Evolutionary conservation across 129 eudicot species (phyloP).

Genomic region (Flaveria robusta): DNA sequence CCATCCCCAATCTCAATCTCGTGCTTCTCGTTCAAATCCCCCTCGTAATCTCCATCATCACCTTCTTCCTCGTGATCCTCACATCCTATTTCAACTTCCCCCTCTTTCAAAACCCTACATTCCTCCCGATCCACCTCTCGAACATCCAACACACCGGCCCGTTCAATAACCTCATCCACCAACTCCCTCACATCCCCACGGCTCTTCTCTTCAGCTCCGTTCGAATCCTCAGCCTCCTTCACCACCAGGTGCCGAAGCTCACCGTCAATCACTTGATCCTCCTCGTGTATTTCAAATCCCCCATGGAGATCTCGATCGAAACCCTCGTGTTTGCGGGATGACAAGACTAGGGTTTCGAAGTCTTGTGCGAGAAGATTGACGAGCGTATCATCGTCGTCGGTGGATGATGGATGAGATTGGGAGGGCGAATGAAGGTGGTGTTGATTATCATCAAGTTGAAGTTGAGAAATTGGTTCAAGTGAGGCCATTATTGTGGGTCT

Average conservation of each 20-base stretch:
- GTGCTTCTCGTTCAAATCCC: constrained; percentile 14
- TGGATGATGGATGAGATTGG: constrained; percentile 25
- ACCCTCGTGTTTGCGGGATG: constrained; percentile 14
- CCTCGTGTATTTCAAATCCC: constrained; percentile 15
- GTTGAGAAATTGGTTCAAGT: constrained; percentile 28
- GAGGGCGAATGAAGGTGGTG: constrained; percentile 19
- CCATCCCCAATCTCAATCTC: constrained; percentile 19
- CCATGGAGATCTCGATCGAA: constrained; percentile 1
- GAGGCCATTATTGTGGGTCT: constrained; percentile 36
- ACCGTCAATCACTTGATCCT: constrained; percentile 23
- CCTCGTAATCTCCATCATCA: constrained; percentile 12
- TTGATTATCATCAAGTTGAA: background rate
- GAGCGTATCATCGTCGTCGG: constrained; percentile 10
- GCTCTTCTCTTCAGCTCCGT: constrained; percentile 11
- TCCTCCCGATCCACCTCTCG: constrained; percentile 22
- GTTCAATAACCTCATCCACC: constrained; percentile 22
- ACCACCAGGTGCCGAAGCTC: constrained; percentile 32
- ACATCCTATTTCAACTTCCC: constrained; percentile 17
- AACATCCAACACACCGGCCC: background rate
- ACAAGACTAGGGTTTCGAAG: constrained; percentile 32
- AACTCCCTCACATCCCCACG: constrained; percentile 1
- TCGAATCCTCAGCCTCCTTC: constrained; percentile 22
- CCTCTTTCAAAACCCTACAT: constrained; percentile 33
- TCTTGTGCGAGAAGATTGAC: constrained; percentile 24
- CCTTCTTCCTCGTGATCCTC: constrained; percentile 23